These are phyloP conservation scores for Leersia perrieri DNA, from an alignment of 176 grass and related monocot species.

Conservation along the genomic window DNA sequence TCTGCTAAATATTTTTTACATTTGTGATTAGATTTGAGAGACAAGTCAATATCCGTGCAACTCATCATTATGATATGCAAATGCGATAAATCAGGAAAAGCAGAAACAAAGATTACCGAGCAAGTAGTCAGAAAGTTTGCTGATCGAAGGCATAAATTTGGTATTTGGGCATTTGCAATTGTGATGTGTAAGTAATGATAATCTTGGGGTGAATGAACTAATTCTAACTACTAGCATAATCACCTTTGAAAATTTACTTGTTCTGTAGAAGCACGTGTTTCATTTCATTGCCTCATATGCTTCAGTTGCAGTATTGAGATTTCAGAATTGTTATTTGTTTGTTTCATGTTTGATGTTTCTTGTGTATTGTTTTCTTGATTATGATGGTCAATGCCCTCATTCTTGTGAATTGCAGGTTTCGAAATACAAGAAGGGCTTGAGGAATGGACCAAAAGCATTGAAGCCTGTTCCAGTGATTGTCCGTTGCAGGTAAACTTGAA, in stretches of 20 bases:
- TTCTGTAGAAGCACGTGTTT: background rate
- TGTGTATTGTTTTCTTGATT: background rate
- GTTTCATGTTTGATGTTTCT: background rate
- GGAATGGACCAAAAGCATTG: conserved; percentile 86
- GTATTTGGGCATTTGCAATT: background rate
- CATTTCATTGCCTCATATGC: background rate
- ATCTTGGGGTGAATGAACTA: background rate
- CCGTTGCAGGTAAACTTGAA: conserved; percentile 73
- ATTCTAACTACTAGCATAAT: background rate
- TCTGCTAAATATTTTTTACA: background rate
- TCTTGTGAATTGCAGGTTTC: conserved; percentile 62
- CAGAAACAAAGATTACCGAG: background rate
- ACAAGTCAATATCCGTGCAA: background rate
- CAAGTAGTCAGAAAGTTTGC: background rate
- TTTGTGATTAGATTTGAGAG: background rate
- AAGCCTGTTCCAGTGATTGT: conserved; percentile 95
- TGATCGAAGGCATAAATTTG: background rate
- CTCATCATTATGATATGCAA: background rate
- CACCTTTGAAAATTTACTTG: background rate
- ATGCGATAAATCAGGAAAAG: background rate
- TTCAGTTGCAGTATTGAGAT: background rate
- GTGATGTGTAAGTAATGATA: background rate
- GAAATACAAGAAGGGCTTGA: conserved; percentile 72
- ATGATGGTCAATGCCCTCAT: background rate
- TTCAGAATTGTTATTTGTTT: background rate